phyloP scores from a whole-genome alignment of 2,329 filamentous ascomycete genomes.

The Bipolaris oryzae region DNA sequence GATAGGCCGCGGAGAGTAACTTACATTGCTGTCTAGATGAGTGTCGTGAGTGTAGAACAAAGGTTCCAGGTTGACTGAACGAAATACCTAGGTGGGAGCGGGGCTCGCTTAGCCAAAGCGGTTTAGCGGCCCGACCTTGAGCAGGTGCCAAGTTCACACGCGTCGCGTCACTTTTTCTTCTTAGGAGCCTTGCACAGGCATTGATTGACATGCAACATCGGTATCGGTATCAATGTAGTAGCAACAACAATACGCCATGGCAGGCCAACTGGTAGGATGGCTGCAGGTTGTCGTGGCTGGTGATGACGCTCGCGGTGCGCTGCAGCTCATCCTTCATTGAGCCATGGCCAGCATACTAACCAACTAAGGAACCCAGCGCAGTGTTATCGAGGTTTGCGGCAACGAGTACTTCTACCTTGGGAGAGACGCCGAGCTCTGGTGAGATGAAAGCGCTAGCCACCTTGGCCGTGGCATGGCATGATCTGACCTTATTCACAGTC shows the following conservation, averaged over 20 bases:
- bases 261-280: constrained; percentile 32
- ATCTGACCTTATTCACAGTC: constrained; percentile 32
- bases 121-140: constrained; percentile 8
- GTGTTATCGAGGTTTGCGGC: constrained; percentile 38
- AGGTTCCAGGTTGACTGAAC: constrained; percentile 30
- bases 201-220: constrained; percentile 1
- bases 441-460: constrained; percentile 32
- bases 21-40: constrained; percentile 53
- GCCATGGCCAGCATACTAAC: constrained; percentile 24
- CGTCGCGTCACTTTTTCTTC: constrained; percentile 18
- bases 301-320: constrained; percentile 26
- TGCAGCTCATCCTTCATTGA: background rate
- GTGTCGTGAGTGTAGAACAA: constrained; percentile 49
- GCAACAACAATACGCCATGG: constrained; percentile 27
- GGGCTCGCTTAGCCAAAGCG: constrained; percentile 28
- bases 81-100: constrained; percentile 30
- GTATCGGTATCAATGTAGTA: background rate
- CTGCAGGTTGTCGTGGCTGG: constrained; percentile 32
- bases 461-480: constrained; percentile 6
- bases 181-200: constrained; percentile 1
- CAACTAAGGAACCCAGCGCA: constrained; percentile 28
- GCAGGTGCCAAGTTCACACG: constrained; percentile 15
- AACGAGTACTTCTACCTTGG: constrained; percentile 48
- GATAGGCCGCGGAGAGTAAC: constrained; percentile 23
- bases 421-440: constrained; percentile 43